Evolutionary conservation across 352 stramenopile genomes (phyloP), one percentile per base, ranked within the genome.

Genomic region (Discostella stelligera): DNA sequence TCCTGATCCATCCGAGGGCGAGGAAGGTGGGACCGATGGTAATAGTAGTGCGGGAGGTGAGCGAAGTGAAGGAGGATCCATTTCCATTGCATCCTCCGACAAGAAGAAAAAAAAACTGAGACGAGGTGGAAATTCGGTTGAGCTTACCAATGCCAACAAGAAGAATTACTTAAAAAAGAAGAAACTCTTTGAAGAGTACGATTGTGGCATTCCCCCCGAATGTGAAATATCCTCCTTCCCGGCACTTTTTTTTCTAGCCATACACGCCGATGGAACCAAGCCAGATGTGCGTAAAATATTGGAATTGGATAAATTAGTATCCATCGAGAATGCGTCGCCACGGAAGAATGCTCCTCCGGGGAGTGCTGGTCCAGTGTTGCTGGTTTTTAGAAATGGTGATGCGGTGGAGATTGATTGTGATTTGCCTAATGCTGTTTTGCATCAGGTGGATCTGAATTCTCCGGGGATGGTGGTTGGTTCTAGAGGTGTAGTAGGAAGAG

Each of bases 271-370:
- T 77, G 87, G 87, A 41, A 86, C 82, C 4, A 86, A 88, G 66
- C 87, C 87, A 1, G 87, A 92, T 71, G 80, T 92, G 64, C 84
- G 84, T 14, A 90, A 92, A 59, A 52, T 92, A 5, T 66, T 91
- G 7, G 82, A 86, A 61, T 64, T 93, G 20, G 83, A 91, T 67
- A 83, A 93, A 58, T 63, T 93, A 20, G 88, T 87, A 0, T 85
- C 74, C 14, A 80, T 91, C 23, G 82, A 93, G 71, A 87, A 89
- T 74, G 74, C 80, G 20, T 63, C 70, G 2, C 70, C 75, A 23
- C 59, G 66, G 27, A 76, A 73, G 52, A 70, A 64, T 60, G 55
- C 63, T 4, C 59, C 71, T 4, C 50, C 55, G 16, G 71, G 63
- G n/a, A 81, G 74, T 9, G 71, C 76, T 20, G 88, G 80, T 0